These are phyloP conservation scores for Irpex sp. DNA, from an alignment of 1,284 basidiomycete species.

Conservation along the genomic window DNA sequence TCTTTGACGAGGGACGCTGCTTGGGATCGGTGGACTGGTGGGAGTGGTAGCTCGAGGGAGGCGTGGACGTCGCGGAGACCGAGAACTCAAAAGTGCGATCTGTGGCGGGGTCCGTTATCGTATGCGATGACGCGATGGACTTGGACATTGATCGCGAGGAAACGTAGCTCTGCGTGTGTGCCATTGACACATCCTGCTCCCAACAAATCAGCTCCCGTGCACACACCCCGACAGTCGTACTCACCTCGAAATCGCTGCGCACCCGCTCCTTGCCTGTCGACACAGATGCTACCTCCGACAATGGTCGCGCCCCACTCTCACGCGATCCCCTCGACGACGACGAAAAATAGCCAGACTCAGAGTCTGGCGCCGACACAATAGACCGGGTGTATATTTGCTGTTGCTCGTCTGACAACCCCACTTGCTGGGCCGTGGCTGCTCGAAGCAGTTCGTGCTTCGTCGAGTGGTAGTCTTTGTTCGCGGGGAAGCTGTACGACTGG, in stretches of 20 bases:
- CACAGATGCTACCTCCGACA: constrained; percentile 3
- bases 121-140: constrained; percentile 23
- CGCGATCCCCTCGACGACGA: constrained; percentile 26
- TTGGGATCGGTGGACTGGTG: constrained; percentile 12
- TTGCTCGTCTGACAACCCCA: neutral
- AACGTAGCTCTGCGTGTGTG: constrained; percentile 2
- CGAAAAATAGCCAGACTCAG: constrained; percentile 19
- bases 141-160: constrained; percentile 16
- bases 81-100: neutral
- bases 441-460: constrained; percentile 34
- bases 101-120: constrained; percentile 13
- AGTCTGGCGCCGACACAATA: constrained; percentile 8
- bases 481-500: constrained; percentile 45
- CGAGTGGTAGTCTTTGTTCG: constrained; percentile 44
- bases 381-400: neutral
- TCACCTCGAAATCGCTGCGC: constrained; percentile 3
- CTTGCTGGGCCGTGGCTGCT: constrained; percentile 12
- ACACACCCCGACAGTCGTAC: neutral
- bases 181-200: neutral
- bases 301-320: constrained; percentile 4
- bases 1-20: constrained; percentile 20
- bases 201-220: too few relatives aligned
- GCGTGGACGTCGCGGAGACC: constrained; percentile 10
- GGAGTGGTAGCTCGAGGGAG: constrained; percentile 12
- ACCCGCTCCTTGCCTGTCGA: constrained; percentile 2